These are phyloP conservation scores for Pythium aphanidermatum DNA, from an alignment of 352 stramenopile species.

Conservation along the genomic window DNA sequence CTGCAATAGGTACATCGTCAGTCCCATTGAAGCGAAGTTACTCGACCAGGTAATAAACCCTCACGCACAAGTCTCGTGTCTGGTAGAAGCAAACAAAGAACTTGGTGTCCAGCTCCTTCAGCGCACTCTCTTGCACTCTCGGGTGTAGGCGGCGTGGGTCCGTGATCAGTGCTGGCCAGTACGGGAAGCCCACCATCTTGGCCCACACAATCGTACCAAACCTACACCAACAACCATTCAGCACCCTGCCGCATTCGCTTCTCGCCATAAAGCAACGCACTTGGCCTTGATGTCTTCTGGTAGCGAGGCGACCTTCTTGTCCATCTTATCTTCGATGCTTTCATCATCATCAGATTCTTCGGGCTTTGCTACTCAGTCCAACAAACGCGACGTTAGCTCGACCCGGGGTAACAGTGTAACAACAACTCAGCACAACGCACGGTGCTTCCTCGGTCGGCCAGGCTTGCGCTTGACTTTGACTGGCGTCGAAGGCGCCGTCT, in stretches of 20 bases:
- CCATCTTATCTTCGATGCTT: constrained; percentile 23
- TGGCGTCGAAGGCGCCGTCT: neutral
- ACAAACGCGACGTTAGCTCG: no score
- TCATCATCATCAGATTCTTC: constrained; percentile 35
- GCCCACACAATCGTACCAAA: constrained; percentile 78
- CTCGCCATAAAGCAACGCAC: constrained; percentile 17
- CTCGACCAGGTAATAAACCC: no score
- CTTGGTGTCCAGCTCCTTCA: constrained; percentile 64
- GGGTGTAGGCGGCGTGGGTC: constrained; percentile 42
- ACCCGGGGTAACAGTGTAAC: no score
- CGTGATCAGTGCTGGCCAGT: constrained; percentile 73
- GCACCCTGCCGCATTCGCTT: neutral
- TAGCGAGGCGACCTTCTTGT: constrained; percentile 37
- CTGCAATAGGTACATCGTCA: constrained; percentile 21
- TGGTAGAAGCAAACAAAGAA: constrained; percentile 76
- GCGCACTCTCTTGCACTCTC: constrained; percentile 35
- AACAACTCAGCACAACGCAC: no score
- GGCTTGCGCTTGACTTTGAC: neutral
- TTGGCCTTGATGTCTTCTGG: constrained; percentile 49
- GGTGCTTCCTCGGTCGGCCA: constrained; percentile 2
- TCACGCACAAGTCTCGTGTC: constrained; percentile 66
- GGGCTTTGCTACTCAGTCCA: constrained; percentile 19
- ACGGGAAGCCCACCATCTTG: constrained; percentile 79
- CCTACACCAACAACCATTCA: constrained; percentile 14
- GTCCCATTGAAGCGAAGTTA: no score